Evolutionary conservation across 345 rosid genomes (phyloP).

Genomic region (Pistacia atlantica): DNA sequence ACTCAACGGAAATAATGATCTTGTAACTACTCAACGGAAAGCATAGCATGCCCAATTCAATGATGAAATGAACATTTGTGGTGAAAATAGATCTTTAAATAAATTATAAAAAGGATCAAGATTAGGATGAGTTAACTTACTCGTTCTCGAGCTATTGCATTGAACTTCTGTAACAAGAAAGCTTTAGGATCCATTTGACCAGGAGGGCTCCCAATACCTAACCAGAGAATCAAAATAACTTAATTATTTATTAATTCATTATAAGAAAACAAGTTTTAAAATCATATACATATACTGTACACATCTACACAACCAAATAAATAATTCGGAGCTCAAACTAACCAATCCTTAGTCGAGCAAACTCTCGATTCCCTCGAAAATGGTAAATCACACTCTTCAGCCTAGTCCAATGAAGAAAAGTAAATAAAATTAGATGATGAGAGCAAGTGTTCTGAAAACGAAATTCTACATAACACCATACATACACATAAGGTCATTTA

Average conservation of each 20-base stretch:
- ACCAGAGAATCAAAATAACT: not conserved
- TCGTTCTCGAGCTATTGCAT: slow-evolving; percentile 53
- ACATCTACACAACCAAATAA: not conserved
- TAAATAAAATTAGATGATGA: not conserved
- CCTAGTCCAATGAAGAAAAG: slow-evolving; percentile 33
- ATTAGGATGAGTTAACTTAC: slow-evolving; percentile 35
- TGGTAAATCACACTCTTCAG: slow-evolving; percentile 73
- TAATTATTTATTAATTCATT: not conserved
- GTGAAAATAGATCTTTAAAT: not conserved
- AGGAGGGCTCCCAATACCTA: slow-evolving; percentile 86
- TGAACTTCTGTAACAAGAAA: slow-evolving; percentile 85
- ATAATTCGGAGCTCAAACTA: slow-evolving; percentile 25
- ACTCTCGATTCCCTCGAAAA: slow-evolving; percentile 77
- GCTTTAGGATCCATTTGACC: slow-evolving; percentile 99
- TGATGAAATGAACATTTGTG: not conserved
- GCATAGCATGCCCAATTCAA: not conserved
- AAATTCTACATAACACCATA: not conserved
- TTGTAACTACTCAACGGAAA: not conserved
- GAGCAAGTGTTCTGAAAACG: not conserved
- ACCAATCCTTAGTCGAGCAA: slow-evolving; percentile 89
- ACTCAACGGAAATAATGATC: not conserved
- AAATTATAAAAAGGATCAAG: not conserved
- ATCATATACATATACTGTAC: no score
- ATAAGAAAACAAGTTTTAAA: no score
- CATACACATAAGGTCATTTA: not conserved